Evolutionary conservation across 1,284 basidiomycete genomes (phyloP).

Genomic region (Fomitopsis betulina): DNA sequence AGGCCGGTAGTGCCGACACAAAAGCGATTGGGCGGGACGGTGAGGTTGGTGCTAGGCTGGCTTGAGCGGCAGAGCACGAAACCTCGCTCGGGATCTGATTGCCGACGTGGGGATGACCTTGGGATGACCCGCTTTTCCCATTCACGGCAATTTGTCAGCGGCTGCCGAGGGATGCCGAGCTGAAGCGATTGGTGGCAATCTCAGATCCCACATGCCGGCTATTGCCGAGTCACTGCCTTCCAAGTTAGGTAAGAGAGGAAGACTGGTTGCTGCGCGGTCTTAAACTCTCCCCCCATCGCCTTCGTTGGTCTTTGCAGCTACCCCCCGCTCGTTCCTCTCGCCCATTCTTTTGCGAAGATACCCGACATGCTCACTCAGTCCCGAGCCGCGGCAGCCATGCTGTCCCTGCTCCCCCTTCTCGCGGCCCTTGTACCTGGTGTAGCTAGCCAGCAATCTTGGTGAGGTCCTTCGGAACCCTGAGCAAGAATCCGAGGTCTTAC

Average conservation of each 20-base stretch:
- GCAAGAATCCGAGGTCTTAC: neutral
- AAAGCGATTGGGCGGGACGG: too few species aligned
- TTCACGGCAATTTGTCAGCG: neutral
- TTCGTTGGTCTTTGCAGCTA: neutral
- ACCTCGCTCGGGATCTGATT: neutral
- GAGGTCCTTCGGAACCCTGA: neutral
- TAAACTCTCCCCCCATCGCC: neutral
- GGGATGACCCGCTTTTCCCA: neutral
- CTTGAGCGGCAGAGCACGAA: neutral
- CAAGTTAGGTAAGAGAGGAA: neutral
- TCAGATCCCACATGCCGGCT: neutral
- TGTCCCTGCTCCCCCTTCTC: slow-evolving; percentile 1
- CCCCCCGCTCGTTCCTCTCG: neutral
- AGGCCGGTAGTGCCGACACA: too few species aligned
- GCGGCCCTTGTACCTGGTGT: neutral
- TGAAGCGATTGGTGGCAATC: neutral
- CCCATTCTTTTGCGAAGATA: slow-evolving; percentile 5
- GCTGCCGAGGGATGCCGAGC: neutral
- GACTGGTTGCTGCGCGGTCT: neutral
- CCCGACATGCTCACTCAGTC: neutral
- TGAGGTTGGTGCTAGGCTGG: too few species aligned
- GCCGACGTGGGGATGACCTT: neutral
- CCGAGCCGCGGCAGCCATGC: neutral
- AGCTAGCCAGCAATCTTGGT: slow-evolving; percentile 2
- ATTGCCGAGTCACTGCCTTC: neutral